Base-by-base conservation (phyloP, 495 filamentous ascomycete species). In the Aspergillus carlsbadensis region DNA sequence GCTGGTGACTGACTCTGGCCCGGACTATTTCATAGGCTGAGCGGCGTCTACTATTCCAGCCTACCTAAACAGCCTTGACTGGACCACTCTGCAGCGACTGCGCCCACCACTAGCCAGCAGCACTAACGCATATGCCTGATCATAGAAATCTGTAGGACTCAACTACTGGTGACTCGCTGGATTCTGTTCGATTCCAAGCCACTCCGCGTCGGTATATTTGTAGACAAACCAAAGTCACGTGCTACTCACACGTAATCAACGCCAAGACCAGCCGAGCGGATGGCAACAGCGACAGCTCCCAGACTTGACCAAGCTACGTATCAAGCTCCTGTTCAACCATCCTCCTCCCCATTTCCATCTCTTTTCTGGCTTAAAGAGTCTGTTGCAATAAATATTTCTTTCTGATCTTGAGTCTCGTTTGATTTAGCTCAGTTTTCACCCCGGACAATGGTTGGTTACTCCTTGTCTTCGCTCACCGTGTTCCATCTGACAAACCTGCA, bases 381-480 rank as follows among this genome's bases (percentile, higher is more conserved):
- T 22, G 10, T n/a, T 17, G 5, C 7, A 13, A 8, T n/a, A n/a
- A n/a, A n/a, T n/a, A 31, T 15, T 14, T 8, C 15, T 21, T 10
- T 10, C 46, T 18, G 8, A 4, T 49, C 14, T 11, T 20, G 31
- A 21, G 26, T 26, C 42, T 31, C 21, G 24, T 47, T n/a, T 29
- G 10, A 29, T 41, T 24, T 5, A 11, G 36, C 17, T 13, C 42
- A 39, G 10, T 42, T 44, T 24, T 51, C 35, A 56, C 17, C 21
- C 50, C n/a, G 63, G 63, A 60, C 63, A 52, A 77, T 77, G 74
- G 74, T 77, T 55, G 41, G 74, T 66, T n/a, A 18, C 42, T 58
- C 47, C 37, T 42, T 17, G 36, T 56, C 42, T 43, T 50, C 41
- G 53, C 46, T 54, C 31, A 26, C 41, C 51, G 39, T 26, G 22